Percentiles rank a stretch among this genome's conserved stretches.
Evolutionary conservation across 305 asterid genomes (phyloP).

Genomic region (Fraxinus angustifolia): DNA sequence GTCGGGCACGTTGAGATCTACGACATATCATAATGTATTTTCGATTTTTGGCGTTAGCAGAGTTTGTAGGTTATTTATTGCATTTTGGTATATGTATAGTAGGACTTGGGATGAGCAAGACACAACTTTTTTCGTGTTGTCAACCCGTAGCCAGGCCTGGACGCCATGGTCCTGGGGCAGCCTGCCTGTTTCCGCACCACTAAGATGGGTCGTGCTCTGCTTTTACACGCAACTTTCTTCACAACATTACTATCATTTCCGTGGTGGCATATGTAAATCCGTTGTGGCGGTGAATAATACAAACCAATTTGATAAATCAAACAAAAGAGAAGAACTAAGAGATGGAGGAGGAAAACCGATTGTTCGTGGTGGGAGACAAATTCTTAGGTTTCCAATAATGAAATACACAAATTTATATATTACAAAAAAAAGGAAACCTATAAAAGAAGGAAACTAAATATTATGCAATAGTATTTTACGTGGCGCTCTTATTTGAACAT

Average conservation of each 20-base stretch:
- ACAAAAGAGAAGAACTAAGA: not conserved
- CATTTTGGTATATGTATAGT: not conserved
- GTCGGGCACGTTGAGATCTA: not conserved
- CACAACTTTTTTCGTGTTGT: not conserved
- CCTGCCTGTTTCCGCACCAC: not conserved
- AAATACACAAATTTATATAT: not conserved
- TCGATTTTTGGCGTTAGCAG: not conserved
- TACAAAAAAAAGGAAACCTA: not conserved
- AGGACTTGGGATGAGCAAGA: not conserved
- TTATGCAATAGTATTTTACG: not conserved
- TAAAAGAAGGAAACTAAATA: not conserved
- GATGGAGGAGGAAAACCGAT: not conserved
- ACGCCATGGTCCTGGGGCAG: not conserved
- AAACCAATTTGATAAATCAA: not conserved
- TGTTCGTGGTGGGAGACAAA: no score
- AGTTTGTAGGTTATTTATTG: not conserved
- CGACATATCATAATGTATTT: not conserved
- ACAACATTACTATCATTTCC: not conserved
- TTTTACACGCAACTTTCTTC: not conserved
- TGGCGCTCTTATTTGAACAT: not conserved
- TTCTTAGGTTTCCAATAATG: not conserved
- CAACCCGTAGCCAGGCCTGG: not conserved
- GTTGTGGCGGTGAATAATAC: no score
- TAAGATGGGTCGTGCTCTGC: not conserved
- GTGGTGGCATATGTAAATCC: not conserved